A percentile compares a stretch with the other conserved stretches of the same genome.
phyloP scores from a whole-genome alignment of 192 early-diverging fungal genomes.

The Backusella sp. region DNA sequence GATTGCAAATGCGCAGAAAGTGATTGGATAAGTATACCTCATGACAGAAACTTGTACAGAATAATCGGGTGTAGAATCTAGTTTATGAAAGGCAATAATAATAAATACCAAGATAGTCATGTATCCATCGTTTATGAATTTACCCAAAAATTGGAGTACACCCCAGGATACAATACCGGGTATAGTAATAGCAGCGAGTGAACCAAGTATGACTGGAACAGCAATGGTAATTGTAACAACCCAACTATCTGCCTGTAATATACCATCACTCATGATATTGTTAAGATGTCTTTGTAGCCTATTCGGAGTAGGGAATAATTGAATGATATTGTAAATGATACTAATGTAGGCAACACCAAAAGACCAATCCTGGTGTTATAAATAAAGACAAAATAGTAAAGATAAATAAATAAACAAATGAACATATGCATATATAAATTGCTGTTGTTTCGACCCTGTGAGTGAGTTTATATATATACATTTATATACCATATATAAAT shows the following conservation, averaged over 20 bases:
- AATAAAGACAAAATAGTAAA: neutral
- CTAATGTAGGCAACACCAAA: conserved; percentile 73
- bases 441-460: neutral
- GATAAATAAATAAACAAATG: neutral
- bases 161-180: conserved; percentile 44
- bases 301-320: conserved; percentile 46
- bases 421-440: neutral
- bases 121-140: neutral
- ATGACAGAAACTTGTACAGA: neutral
- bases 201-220: conserved; percentile 28
- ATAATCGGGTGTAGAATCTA: conserved; percentile 2
- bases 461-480: neutral
- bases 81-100: neutral
- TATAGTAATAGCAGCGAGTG: conserved; percentile 30
- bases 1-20: conserved; percentile 34
- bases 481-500: neutral
- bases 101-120: neutral
- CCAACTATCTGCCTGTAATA: conserved; percentile 25
- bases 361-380: conserved; percentile 62
- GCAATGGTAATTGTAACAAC: conserved; percentile 35
- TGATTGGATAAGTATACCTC: conserved; percentile 36
- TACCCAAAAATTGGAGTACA: conserved; percentile 27
- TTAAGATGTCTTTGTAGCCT: conserved; percentile 36
- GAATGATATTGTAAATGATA: conserved; percentile 50
- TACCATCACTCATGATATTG: conserved; percentile 31